phyloP scores from a whole-genome alignment of 2,329 filamentous ascomycete species.

The Grosmannia clavigera region DNA sequence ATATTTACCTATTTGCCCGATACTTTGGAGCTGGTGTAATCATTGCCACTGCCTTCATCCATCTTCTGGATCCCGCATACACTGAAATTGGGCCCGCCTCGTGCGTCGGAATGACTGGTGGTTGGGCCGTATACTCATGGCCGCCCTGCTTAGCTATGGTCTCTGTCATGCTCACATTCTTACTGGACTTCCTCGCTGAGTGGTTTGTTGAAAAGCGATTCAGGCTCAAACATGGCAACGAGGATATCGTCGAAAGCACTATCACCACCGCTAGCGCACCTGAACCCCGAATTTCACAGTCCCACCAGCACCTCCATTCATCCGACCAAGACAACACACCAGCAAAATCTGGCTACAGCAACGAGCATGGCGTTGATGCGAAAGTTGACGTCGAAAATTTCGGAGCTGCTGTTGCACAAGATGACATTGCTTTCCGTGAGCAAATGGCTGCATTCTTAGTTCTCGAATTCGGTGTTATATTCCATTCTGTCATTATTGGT shows the following conservation, averaged over 20 bases:
- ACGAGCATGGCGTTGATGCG: slow-evolving; percentile 45
- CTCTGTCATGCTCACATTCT: slow-evolving; percentile 79
- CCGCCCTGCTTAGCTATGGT: slow-evolving; percentile 73
- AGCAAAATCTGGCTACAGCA: slow-evolving; percentile 49
- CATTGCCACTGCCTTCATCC: slow-evolving; percentile 85
- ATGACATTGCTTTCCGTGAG: slow-evolving; percentile 23
- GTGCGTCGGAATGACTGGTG: slow-evolving; percentile 33
- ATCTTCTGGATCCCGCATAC: slow-evolving; percentile 69
- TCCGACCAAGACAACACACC: slow-evolving; percentile 60
- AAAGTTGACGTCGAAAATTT: slow-evolving; percentile 56
- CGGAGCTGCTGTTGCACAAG: slow-evolving; percentile 11
- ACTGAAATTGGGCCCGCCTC: slow-evolving; percentile 45
- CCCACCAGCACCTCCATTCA: slow-evolving; percentile 50
- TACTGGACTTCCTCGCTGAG: slow-evolving; percentile 74
- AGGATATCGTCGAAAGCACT: slow-evolving; percentile 34
- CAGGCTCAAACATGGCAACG: slow-evolving; percentile 33
- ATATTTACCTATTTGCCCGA: slow-evolving; percentile 68
- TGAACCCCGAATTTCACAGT: neutral
- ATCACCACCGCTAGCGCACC: slow-evolving; percentile 23
- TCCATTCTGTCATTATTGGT: slow-evolving; percentile 89
- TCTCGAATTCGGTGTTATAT: slow-evolving; percentile 90
- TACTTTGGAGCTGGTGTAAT: slow-evolving; percentile 94
- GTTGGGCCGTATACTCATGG: slow-evolving; percentile 63
- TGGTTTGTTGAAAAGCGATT: slow-evolving; percentile 52
- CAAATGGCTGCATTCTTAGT: slow-evolving; percentile 57